Base-by-base conservation (phyloP, 345 rosid genomes). In the Turnera subulata region DNA sequence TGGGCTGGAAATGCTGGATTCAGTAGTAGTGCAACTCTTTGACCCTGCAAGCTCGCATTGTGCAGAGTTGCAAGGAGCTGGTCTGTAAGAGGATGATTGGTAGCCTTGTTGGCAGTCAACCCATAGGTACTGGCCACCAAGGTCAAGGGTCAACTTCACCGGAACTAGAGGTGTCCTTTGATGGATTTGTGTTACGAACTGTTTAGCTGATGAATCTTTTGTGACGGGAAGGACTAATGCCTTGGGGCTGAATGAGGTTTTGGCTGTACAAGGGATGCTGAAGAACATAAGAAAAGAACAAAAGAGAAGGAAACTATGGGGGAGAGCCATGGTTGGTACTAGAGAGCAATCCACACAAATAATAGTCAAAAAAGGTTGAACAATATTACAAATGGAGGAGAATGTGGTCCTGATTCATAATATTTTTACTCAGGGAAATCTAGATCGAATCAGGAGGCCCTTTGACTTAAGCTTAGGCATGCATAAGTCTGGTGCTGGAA, bases 91-190 rank as follows among this genome's bases (percentile, higher is more conserved):
- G 8, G 65, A 66, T 4, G 64, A 66, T n/a, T 33, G 39, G 15
- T 59, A 59, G 40, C 40, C 53, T 0, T 55, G 16, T 0, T 38
- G 47, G 16, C 71, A 66, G 23, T 66, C 59, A n/a, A 66, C 55
- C 71, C 71, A 66, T 0, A 46, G 59, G 42, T 50, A 56, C 12
- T 32, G 51, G 6, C 70, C 70, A 4, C 70, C 64, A 5, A 66
- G 63, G 29, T 66, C 71, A 19, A 66, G 58, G 7, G 43, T 19
- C 18, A 53, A 8, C 5, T 58, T 22, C 0, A 59, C 59, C 11
- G 64, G 59, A n/a, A n/a, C n/a, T n/a, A n/a, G n/a, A 43, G 69
- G 65, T 1, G 66, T 63, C n/a, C 76, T 65, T 43, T 71, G 76
- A 2, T 71, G 61, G 56, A 71, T 55, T 1, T 55, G 59, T 13